Evolutionary conservation across 176 grass and related monocot genomes (phyloP), one percentile per base, ranked within the genome.

Genomic region (Pontederia paniculata): DNA sequence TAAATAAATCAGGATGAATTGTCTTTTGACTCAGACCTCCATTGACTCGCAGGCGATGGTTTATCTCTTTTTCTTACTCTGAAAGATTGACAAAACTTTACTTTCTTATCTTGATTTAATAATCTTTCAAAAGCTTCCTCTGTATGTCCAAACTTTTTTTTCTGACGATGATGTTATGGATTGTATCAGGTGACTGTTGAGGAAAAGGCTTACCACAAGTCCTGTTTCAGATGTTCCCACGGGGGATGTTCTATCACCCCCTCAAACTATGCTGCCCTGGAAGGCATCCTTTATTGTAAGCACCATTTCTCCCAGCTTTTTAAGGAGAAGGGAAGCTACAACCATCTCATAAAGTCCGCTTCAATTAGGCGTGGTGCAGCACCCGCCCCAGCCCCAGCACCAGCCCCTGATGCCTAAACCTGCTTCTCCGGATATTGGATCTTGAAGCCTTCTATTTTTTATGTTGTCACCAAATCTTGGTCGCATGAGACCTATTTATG

Each of bases 301-400:
- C 82, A 86, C 55, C 91, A 97, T 78, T 97, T 97, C 74, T 90
- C 86, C 13, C 91, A 97, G 61, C 91, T 97, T 68, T 97, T 97
- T 83, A 97, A 97, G 77, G 91, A 90, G 83, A 97, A 97, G 77
- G 91, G 91, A 11, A 97, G 91, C 54, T 97, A 97, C 69, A 97
- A 87, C 74, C 86, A 97, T 73, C 73, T 97, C 42, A 81, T 87
- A 62, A 89, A 96, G 60, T 87, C 69, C 0, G 91, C 91, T 7
- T 76, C 82, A 0, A 76, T 84, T 15, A 96, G 84, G 69, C 85
- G 86, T 0, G 47, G 65, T 0, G 66, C 78, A 48, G 80, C 87
- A 20, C 10, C 57, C 23, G 7, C 22, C 20, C n/a, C n/a, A n/a
- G n/a, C n/a, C n/a, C n/a, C 78, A 48, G 80, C 87, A 20, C 10